These are phyloP conservation scores for Didymella segeticola DNA, from an alignment of 2,329 filamentous ascomycete genomes.

Conservation along the genomic window DNA sequence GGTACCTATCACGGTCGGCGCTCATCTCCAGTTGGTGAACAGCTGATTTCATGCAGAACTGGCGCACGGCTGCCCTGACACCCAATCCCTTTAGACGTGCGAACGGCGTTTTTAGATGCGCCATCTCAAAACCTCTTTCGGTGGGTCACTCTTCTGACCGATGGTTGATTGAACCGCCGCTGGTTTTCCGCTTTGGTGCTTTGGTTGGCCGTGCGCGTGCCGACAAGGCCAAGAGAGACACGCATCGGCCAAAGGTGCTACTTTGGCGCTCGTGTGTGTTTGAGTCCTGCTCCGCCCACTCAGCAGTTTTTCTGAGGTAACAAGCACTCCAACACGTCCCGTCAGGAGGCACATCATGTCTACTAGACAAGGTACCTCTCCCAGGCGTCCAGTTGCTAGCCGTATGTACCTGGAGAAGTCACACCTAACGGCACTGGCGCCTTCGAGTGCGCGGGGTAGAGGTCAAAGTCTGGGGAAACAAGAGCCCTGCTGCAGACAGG, in stretches of 20 bases:
- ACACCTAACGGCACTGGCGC: slow-evolving; percentile 17
- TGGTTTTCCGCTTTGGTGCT: slow-evolving; percentile 20
- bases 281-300: slow-evolving; percentile 29
- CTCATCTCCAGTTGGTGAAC: slow-evolving; percentile 12
- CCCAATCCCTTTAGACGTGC: slow-evolving; percentile 5
- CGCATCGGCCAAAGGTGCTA: slow-evolving; percentile 41
- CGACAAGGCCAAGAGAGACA: slow-evolving; percentile 36
- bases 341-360: slow-evolving; percentile 33
- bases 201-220: slow-evolving; percentile 34
- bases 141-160: slow-evolving; percentile 10
- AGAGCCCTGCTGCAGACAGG: slow-evolving; percentile 1
- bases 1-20: not conserved
- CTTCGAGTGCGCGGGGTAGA: slow-evolving; percentile 18
- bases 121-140: slow-evolving; percentile 8
- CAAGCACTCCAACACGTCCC: slow-evolving; percentile 27
- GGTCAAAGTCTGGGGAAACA: slow-evolving; percentile 16
- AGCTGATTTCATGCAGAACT: slow-evolving; percentile 16
- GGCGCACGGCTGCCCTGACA: slow-evolving; percentile 10
- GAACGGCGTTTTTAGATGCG: slow-evolving; percentile 9
- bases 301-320: slow-evolving; percentile 40
- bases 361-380: slow-evolving; percentile 26
- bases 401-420: slow-evolving; percentile 28
- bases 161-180: slow-evolving; percentile 12
- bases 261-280: slow-evolving; percentile 30
- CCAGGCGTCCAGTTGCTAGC: slow-evolving; percentile 19